These are phyloP conservation scores for Penicillium samsonianum DNA, from an alignment of 495 filamentous ascomycete genomes.

Conservation along the genomic window DNA sequence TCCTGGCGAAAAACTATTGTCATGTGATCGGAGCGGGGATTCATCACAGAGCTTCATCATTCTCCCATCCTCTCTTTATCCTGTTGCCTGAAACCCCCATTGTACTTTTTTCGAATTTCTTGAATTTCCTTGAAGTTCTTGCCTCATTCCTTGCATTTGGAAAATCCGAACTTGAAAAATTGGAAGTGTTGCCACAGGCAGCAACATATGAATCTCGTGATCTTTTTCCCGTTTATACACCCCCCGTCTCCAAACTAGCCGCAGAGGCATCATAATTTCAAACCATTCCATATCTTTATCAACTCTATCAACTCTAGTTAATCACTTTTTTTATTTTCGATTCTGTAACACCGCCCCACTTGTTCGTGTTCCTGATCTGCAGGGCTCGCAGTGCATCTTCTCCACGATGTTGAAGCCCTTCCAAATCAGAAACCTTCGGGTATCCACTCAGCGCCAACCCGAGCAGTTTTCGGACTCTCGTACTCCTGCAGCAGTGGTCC, in stretches of 20 bases:
- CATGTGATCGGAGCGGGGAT: constrained; percentile 12
- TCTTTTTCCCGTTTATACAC: constrained; percentile 12
- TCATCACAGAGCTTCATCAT: constrained; percentile 2
- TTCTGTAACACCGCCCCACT: constrained; percentile 19
- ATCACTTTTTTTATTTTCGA: constrained; percentile 1
- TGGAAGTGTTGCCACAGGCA: constrained; percentile 24
- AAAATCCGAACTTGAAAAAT: not conserved
- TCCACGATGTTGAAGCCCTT: constrained; percentile 46
- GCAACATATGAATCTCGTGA: constrained; percentile 23
- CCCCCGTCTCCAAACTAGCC: constrained; percentile 5
- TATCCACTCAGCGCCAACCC: constrained; percentile 13
- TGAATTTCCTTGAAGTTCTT: not conserved
- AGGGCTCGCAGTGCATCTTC: constrained; percentile 5
- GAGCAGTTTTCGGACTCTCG: not conserved
- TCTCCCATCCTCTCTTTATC: constrained; percentile 1
- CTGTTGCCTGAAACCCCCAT: constrained; percentile 18
- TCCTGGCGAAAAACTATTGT: not conserved
- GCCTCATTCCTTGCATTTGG: not conserved
- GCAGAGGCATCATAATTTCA: constrained; percentile 8
- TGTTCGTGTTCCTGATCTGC: constrained; percentile 3
- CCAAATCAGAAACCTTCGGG: constrained; percentile 43
- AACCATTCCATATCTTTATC: constrained; percentile 1
- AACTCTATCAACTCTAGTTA: constrained; percentile 1
- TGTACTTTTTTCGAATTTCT: not conserved
- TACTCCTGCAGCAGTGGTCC: constrained; percentile 33